Evolutionary conservation across 192 early-diverging fungal genomes (phyloP), one percentile per base, ranked within the genome.

Genomic region (Backusella luteola): DNA sequence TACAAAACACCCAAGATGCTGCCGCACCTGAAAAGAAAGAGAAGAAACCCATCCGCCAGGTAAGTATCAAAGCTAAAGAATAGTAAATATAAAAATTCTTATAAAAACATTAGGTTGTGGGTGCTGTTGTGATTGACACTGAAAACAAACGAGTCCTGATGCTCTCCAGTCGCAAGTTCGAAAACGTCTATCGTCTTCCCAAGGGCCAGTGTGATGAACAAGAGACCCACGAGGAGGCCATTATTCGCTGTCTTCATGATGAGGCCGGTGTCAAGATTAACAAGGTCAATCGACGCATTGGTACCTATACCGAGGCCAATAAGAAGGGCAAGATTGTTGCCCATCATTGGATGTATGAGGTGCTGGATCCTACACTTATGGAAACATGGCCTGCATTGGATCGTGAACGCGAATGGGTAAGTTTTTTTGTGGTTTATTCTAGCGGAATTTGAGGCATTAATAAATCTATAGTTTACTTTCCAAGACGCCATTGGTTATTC

Each of bases 271-370:
- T 81, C 12, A 15, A 69, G 1, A 70, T 73, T 21, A 12, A 53
- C 3, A 29, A 17, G 7, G 29, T 77, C 3, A 67, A 12, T 1
- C 34, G 66, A 42, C 56, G 73, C 34, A 69, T 81, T 19, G 80
- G 80, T 26, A 75, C 74, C 1, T 81, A 75, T 44, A 77, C 76
- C 1, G 76, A 78, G 41, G 80, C 80, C 34, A 77, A 77, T 69
- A 81, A 81, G n/a, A 81, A 39, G 49, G 80, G 80, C 2, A 81
- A 76, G 34, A 81, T 77, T 14, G 77, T 75, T 39, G 80, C 76
- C 6, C 76, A 81, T 67, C 76, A 81, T 67, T 77, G 76, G 69
- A 78, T 81, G 69, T 81, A 69, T 71, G 73, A 81, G 29, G 74
- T 81, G 1, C 12, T 63, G 23, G 26, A 52, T 9, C 34, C 41